A percentile compares a stretch with the other conserved stretches of the same genome.
These are phyloP conservation scores for Harrya chromipes DNA, from an alignment of 768 basidiomycete species.

Conservation along the genomic window DNA sequence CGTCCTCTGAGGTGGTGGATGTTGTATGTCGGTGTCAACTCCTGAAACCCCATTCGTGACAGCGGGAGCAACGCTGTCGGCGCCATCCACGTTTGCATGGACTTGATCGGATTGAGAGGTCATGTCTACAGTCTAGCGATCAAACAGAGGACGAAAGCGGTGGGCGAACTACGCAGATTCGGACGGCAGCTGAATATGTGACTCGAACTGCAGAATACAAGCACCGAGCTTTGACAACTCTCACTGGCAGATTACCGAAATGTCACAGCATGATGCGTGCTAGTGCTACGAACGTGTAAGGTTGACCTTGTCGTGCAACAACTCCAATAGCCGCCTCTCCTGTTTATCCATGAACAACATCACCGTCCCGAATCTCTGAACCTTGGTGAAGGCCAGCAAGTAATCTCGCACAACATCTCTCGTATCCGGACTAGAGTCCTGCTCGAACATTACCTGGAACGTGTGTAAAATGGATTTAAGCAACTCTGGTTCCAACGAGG, in stretches of 20 bases:
- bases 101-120: constrained; percentile 1
- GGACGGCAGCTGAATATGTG: too few relatives aligned
- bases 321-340: constrained; percentile 50
- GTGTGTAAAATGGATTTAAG: constrained; percentile 56
- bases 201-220: too few relatives aligned
- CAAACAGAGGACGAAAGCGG: neutral
- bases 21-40: neutral
- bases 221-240: too few relatives aligned
- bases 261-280: too few relatives aligned
- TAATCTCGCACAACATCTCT: constrained; percentile 40
- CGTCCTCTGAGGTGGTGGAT: neutral
- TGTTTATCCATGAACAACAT: constrained; percentile 55
- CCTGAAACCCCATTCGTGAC: neutral
- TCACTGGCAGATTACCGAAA: too few relatives aligned
- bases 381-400: constrained; percentile 48
- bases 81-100: neutral
- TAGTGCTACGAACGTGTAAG: constrained; percentile 3
- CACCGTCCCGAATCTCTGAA: constrained; percentile 63
- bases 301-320: constrained; percentile 40
- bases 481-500: constrained; percentile 63
- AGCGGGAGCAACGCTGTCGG: neutral
- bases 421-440: constrained; percentile 7
- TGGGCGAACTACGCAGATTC: too few relatives aligned
- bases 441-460: constrained; percentile 37
- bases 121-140: constrained; percentile 3